Base-by-base conservation (phyloP, 129 eudicot species). In the Escallonia herrerae region DNA sequence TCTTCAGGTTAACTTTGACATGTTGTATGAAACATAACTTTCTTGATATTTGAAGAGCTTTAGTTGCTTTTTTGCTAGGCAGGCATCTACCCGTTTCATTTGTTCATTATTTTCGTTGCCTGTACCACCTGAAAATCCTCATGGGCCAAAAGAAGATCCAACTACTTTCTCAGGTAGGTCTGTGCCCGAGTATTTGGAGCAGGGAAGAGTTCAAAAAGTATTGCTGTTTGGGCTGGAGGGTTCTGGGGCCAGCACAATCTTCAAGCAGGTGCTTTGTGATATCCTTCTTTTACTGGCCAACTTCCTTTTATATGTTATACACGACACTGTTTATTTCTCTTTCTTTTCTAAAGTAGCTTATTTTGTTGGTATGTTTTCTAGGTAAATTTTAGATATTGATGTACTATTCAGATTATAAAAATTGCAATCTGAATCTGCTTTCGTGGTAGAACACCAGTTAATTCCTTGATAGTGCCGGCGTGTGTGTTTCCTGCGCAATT, bases 221-320 rank as follows among this genome's bases (percentile, higher is more conserved):
- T 60, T 82, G 68, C 69, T 82, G 41, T 73, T 79, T 64, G 87
- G 87, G 53, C 52, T 73, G 68, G 84, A 75, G 59, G 87, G 84
- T 15, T 83, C 85, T 1, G 85, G 89, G 47, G 76, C 82, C 56
- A 83, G 85, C 72, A 83, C 89, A 11, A 66, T 83, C 38, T 79
- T 83, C 56, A 83, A 83, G 67, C 89, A 83, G 85, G 89, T 83
- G 33, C 43, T 58, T 37, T 38, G 4, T 58, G 5, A 53, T 11
- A 4, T 5, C 13, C 58, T 53, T 11, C 37, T 60, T 15, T 60
- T 60, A 11, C 42, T 60, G 6, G 13, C 33, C 33, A 22, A 7
- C 40, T 40, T 60, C 11, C 44, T 41, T 40, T 40, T 46, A 60
- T 37, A 39, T 41, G 10, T 13, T 37, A 57, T 41, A 22, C 33